These are phyloP conservation scores for Trypanosoma melophagium DNA, from an alignment of 208 protist genomes.

Conservation along the genomic window DNA sequence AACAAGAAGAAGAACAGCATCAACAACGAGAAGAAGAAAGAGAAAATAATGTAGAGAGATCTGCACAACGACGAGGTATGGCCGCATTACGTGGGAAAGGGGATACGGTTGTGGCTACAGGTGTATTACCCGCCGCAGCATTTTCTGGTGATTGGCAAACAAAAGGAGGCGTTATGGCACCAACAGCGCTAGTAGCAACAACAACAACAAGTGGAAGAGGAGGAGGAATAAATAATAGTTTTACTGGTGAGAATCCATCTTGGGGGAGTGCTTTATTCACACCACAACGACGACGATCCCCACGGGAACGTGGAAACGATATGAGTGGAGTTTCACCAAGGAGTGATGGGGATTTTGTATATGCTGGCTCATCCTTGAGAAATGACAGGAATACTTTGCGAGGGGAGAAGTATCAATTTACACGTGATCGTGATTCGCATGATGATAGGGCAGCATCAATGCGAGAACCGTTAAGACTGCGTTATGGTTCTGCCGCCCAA, in stretches of 20 bases:
- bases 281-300: too few relatives aligned
- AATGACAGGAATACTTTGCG: not conserved
- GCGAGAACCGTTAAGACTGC: conserved; percentile 4
- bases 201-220: not conserved
- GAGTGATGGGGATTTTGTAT: not conserved
- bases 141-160: not conserved
- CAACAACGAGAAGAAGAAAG: not conserved
- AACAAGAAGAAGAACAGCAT: not conserved
- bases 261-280: not conserved
- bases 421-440: not conserved
- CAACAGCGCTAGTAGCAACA: not conserved
- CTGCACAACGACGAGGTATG: too few relatives aligned
- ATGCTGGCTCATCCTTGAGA: not conserved
- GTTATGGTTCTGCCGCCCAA: not conserved
- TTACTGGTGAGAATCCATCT: not conserved
- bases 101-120: not conserved
- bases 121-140: conserved; percentile 2
- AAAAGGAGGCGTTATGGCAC: not conserved
- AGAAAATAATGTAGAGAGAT: too few relatives aligned
- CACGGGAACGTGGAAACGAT: not conserved
- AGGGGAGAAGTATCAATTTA: not conserved
- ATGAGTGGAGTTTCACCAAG: not conserved
- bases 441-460: not conserved
- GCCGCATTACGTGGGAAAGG: not conserved
- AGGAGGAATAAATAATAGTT: not conserved